Conservation (phyloP, 148 eudicot genomes). For the Spergularia marina region DNA sequence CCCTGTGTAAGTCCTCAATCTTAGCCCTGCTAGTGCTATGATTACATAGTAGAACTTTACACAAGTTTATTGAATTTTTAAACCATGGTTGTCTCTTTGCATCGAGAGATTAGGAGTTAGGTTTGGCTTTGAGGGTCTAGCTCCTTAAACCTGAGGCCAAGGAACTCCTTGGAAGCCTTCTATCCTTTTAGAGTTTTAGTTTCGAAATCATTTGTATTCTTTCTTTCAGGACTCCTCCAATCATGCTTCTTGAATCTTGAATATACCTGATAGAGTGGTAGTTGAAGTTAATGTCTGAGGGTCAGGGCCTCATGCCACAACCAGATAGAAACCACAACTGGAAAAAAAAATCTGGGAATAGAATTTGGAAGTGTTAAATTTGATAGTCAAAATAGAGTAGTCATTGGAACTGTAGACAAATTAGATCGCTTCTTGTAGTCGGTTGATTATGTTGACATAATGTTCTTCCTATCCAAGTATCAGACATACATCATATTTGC, state of each 20-base stretch:
- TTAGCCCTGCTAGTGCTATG: not conserved
- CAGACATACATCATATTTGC: not conserved
- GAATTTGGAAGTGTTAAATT: not conserved
- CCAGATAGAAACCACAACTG: not conserved
- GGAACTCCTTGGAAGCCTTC: not conserved
- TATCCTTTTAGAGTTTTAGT: not conserved
- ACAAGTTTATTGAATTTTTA: not conserved
- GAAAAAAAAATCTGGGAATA: not conserved
- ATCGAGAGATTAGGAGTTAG: not conserved
- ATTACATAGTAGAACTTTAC: constrained; percentile 4
- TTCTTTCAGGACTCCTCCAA: too few species aligned
- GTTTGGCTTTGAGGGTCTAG: not conserved
- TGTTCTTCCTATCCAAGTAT: not conserved
- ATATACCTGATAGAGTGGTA: not conserved
- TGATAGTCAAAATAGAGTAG: not conserved
- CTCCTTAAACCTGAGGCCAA: not conserved
- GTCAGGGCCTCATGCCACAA: too few species aligned
- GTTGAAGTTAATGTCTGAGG: too few species aligned
- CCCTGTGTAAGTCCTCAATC: constrained; percentile 70
- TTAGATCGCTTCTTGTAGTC: not conserved
- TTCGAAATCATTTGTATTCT: not conserved
- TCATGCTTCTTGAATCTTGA: not conserved
- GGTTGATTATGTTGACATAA: not conserved
- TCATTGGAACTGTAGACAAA: not conserved
- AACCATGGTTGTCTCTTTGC: not conserved